Evolutionary conservation across 2,329 filamentous ascomycete species (phyloP), one percentile per base, ranked within the genome.

Genomic region (Xylariaceae sp.): DNA sequence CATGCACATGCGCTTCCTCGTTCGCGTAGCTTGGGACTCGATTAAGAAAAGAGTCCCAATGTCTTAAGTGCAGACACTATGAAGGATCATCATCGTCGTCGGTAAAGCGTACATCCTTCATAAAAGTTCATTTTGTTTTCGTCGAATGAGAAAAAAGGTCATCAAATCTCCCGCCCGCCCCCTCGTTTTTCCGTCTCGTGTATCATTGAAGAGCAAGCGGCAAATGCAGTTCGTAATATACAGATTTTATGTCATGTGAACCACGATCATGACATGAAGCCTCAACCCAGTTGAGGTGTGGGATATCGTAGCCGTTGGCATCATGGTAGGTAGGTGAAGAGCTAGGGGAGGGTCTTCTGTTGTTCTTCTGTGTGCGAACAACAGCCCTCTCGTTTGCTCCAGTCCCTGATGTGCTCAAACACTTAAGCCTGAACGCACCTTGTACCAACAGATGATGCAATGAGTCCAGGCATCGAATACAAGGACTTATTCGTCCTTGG

Each of bases 401-500:
- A n/a, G 5, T 48, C 9, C 17, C 37, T 13, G 15, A 17, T 44
- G 11, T 30, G 2, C 10, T 18, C n/a, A 11, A 35, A 18, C 6
- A 8, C 48, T 39, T 18, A 41, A 50, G 6, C 37, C 47, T 54
- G 30, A 7, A 44, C 2, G 11, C 34, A 8, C 17, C 55, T 13
- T 60, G 10, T n/a, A 15, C 30, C 4, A 18, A 41, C 15, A 23
- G 2, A 50, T 35, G 9, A 35, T 51, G 41, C 37, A 23, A 44
- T 11, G 50, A 17, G 17, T 9, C 18, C 15, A 48, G 47, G 23
- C 39, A 23, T 23, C 15, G 37, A 15, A 49, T 56, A 37, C 10
- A 45, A 15, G 7, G 34, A 5, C 53, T 61, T 39, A 63, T 57
- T 59, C 53, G 35, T 53, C 45, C 51, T 59, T 50, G 4, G 18